Evolutionary conservation across 192 early-diverging fungal genomes (phyloP).

Genomic region (Geranomyces michiganensis): DNA sequence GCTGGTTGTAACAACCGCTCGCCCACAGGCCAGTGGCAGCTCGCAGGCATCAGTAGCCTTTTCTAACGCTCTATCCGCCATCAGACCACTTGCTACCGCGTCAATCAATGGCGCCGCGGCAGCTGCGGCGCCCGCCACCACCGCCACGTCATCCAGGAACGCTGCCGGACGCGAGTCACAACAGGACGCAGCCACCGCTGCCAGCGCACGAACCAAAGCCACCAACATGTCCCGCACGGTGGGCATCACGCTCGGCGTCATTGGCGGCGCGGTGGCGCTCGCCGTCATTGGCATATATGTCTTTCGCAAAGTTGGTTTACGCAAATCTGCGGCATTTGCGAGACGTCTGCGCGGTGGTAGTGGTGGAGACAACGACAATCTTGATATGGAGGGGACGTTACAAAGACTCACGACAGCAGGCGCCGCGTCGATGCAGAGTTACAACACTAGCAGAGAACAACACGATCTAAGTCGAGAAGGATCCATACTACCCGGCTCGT

Average conservation of each 20-base stretch:
- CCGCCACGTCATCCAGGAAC: too few relatives aligned
- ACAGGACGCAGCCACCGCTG: too few relatives aligned
- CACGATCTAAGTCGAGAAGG: background rate
- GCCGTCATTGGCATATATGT: constrained; percentile 31
- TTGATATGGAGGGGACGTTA: background rate
- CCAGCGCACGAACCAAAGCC: too few relatives aligned
- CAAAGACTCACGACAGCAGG: background rate
- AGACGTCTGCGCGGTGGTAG: constrained; percentile 2
- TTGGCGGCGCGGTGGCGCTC: constrained; percentile 7
- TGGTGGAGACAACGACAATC: too few relatives aligned
- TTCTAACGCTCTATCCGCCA: too few relatives aligned
- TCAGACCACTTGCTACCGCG: too few relatives aligned
- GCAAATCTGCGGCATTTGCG: constrained; percentile 10
- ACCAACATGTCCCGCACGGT: background rate
- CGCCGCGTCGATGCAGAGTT: background rate
- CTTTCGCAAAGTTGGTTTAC: constrained; percentile 27
- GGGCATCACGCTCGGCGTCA: background rate
- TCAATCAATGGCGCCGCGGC: too few relatives aligned
- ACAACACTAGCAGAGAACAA: background rate
- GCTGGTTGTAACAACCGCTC: too few relatives aligned
- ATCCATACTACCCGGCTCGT: background rate
- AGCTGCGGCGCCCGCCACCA: too few relatives aligned
- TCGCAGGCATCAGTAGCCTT: too few relatives aligned
- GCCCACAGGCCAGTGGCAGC: too few relatives aligned
- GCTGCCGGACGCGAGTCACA: too few relatives aligned